Conservation (phyloP, 768 basidiomycete genomes). For the Omphalotus guepiniiformis region DNA sequence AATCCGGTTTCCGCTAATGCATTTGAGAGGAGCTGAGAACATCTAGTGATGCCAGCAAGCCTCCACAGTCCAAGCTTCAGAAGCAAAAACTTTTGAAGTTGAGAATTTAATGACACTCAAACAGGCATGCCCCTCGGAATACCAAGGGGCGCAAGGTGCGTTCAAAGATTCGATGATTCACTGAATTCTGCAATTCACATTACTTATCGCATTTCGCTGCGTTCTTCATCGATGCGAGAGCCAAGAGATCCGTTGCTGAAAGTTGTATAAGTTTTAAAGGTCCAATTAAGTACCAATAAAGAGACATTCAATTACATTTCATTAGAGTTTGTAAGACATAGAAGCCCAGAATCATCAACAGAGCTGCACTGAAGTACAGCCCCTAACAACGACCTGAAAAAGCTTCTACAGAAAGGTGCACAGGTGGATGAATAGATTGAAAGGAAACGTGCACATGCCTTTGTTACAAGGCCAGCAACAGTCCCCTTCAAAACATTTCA, state of each 20-base stretch:
- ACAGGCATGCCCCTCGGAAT: slow-evolving; percentile 73
- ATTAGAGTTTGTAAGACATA: slow-evolving; percentile 23
- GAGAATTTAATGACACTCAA: slow-evolving; percentile 68
- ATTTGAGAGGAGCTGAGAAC: slow-evolving; percentile 42
- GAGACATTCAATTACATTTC: slow-evolving; percentile 24
- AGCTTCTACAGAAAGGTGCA: slow-evolving; percentile 36
- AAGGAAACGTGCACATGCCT: slow-evolving; percentile 33
- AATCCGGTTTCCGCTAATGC: slow-evolving; percentile 35
- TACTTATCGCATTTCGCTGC: slow-evolving; percentile 78
- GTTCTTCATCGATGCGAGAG: slow-evolving; percentile 79
- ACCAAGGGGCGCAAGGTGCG: slow-evolving; percentile 74
- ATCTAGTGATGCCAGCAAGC: slow-evolving; percentile 26
- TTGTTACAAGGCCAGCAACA: slow-evolving; percentile 31
- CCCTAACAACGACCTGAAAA: slow-evolving; percentile 15
- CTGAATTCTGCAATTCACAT: slow-evolving; percentile 82
- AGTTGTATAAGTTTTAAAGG: slow-evolving; percentile 31
- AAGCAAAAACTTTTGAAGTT: slow-evolving; percentile 31
- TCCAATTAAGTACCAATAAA: slow-evolving; percentile 18
- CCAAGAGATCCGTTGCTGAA: slow-evolving; percentile 70
- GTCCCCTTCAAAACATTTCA: slow-evolving; percentile 30
- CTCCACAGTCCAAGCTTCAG: slow-evolving; percentile 40
- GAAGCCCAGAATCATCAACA: slow-evolving; percentile 17
- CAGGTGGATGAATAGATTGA: slow-evolving; percentile 40
- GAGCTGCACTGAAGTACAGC: not conserved
- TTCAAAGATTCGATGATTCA: slow-evolving; percentile 85